A percentile compares a stretch with the other conserved stretches of the same genome.
These are phyloP conservation scores for Kuraishia borneana DNA, from an alignment of 805 yeast genomes.

Conservation along the genomic window DNA sequence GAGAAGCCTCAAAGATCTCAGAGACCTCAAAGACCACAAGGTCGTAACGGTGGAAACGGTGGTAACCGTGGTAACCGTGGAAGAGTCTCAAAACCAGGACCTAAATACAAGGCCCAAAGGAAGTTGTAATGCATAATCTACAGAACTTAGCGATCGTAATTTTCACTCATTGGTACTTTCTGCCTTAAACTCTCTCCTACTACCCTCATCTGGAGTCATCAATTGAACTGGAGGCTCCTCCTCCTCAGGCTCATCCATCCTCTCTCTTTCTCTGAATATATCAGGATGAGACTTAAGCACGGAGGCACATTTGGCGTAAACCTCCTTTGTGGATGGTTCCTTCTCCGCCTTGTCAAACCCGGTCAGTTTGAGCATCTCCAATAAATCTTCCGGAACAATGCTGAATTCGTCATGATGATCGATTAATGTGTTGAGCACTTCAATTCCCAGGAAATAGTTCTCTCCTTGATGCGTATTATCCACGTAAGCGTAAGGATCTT, in stretches of 20 bases:
- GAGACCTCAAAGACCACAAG: conserved; percentile 20
- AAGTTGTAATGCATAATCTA: too few relatives aligned
- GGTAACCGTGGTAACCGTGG: conserved; percentile 16
- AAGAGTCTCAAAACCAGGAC: conserved; percentile 22
- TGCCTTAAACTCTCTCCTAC: neutral
- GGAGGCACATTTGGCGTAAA: conserved; percentile 20
- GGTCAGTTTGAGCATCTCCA: conserved; percentile 35
- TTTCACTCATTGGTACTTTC: neutral
- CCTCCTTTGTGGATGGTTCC: conserved; percentile 25
- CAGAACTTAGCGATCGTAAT: too few relatives aligned
- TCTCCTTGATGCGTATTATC: conserved; percentile 34
- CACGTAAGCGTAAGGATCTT: neutral
- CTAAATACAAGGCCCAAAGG: conserved; percentile 47
- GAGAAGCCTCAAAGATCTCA: too few relatives aligned
- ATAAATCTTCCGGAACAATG: conserved; percentile 59
- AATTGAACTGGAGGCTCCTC: neutral
- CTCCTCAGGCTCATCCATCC: neutral
- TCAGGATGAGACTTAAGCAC: conserved; percentile 16
- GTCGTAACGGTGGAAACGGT: conserved; percentile 8
- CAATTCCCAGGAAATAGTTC: conserved; percentile 79
- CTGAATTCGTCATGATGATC: conserved; percentile 72
- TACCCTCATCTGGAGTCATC: neutral
- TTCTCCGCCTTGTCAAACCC: conserved; percentile 21
- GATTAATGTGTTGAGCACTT: conserved; percentile 76
- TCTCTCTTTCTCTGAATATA: neutral